Conservation (phyloP, 2,329 filamentous ascomycete genomes). For the Domatiomyces globalis region DNA sequence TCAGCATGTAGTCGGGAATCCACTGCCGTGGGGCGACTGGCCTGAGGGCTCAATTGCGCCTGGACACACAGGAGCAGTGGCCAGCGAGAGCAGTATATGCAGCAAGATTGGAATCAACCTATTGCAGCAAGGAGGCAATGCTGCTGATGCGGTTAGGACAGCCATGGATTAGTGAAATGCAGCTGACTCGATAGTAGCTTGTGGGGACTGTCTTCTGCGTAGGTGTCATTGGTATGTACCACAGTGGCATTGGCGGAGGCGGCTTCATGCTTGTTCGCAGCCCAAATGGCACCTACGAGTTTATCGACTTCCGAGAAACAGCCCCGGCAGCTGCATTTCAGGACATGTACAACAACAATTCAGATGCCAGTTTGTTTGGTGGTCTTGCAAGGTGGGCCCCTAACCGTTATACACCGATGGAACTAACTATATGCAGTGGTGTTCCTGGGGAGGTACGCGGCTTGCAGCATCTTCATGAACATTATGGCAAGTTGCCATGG, state of each 20-base stretch:
- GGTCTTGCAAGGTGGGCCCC: constrained; percentile 48
- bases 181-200: constrained; percentile 28
- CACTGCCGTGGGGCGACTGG: no score
- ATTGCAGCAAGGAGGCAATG: constrained; percentile 51
- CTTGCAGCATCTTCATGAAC: constrained; percentile 58
- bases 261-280: constrained; percentile 76
- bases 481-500: constrained; percentile 52
- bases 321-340: constrained; percentile 68
- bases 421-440: constrained; percentile 27
- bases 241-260: constrained; percentile 71
- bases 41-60: constrained; percentile 4
- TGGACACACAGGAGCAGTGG: constrained; percentile 45
- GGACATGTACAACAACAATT: constrained; percentile 71
- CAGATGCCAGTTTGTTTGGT: constrained; percentile 51
- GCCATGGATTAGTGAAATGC: neutral
- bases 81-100: constrained; percentile 55
- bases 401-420: neutral
- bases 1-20: neutral
- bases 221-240: constrained; percentile 62
- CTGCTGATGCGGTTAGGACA: constrained; percentile 51
- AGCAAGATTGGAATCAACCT: constrained; percentile 54
- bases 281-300: constrained; percentile 62
- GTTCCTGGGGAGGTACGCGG: constrained; percentile 54
- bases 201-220: constrained; percentile 63
- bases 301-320: constrained; percentile 78